Percentiles rank a stretch among this genome's conserved stretches.
phyloP scores from a whole-genome alignment of 2,329 filamentous ascomycete species.

The Pezicula neosporulosa region DNA sequence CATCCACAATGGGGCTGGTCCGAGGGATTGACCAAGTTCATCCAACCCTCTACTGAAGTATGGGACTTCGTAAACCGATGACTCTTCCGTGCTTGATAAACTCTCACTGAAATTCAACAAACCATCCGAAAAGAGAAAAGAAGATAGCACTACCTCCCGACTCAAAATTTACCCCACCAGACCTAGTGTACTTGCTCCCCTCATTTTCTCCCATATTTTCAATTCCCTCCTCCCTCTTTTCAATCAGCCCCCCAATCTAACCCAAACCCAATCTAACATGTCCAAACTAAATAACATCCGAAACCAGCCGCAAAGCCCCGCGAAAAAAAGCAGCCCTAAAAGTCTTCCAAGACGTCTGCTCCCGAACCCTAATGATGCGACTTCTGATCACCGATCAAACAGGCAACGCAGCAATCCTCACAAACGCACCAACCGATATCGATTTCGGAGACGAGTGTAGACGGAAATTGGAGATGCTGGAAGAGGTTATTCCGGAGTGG shows the following conservation, averaged over 20 bases:
- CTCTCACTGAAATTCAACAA: slow-evolving; percentile 37
- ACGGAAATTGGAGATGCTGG: neutral
- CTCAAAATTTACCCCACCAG: neutral
- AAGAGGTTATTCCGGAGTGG: neutral
- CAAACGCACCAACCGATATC: neutral
- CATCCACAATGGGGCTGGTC: neutral
- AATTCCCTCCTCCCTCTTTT: too few relatives aligned
- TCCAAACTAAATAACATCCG: too few relatives aligned
- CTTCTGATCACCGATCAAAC: slow-evolving; percentile 7
- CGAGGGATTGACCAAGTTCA: slow-evolving; percentile 1
- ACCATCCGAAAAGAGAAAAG: slow-evolving; percentile 13
- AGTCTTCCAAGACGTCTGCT: slow-evolving; percentile 5
- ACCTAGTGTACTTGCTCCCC: neutral
- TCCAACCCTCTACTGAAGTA: slow-evolving; percentile 30
- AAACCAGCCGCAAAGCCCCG: too few relatives aligned
- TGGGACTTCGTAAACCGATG: slow-evolving; percentile 38
- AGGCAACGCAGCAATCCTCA: slow-evolving; percentile 7
- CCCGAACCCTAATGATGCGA: slow-evolving; percentile 2
- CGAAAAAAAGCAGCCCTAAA: slow-evolving; percentile 1
- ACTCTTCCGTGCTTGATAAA: slow-evolving; percentile 35
- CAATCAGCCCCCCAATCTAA: too few relatives aligned
- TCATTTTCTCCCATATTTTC: too few relatives aligned
- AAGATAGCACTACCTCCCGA: neutral
- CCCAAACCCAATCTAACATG: too few relatives aligned
- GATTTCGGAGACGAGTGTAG: neutral